Conservation (phyloP, 176 grass and related monocot genomes). For the Cymbopogon citratus region DNA sequence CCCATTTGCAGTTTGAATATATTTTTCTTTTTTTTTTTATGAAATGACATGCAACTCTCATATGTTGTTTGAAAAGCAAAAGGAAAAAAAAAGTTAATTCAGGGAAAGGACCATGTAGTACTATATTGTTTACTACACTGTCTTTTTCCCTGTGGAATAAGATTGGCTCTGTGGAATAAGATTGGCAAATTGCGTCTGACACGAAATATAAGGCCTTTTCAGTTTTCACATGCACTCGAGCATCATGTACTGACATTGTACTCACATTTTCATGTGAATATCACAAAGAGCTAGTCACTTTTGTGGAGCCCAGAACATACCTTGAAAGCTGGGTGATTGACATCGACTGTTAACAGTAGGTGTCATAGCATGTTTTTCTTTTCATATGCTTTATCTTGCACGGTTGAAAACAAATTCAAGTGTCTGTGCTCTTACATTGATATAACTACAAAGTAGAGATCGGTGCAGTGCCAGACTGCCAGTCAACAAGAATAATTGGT, state of each 20-base stretch:
- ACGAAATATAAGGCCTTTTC: neutral
- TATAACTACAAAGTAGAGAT: slow-evolving; percentile 13
- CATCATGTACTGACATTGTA: slow-evolving; percentile 17
- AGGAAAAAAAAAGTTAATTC: neutral
- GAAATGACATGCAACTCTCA: neutral
- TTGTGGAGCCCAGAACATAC: slow-evolving; percentile 40
- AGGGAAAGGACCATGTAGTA: neutral
- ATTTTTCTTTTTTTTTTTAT: neutral
- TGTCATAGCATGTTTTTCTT: slow-evolving; percentile 48
- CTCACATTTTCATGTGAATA: slow-evolving; percentile 25
- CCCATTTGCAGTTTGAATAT: neutral
- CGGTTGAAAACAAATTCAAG: neutral
- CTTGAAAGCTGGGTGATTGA: slow-evolving; percentile 54
- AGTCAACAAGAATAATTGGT: neutral
- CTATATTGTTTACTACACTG: neutral
- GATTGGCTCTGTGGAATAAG: too few species aligned
- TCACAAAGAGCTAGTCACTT: slow-evolving; percentile 47
- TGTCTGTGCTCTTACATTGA: slow-evolving; percentile 41
- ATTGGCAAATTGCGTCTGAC: neutral
- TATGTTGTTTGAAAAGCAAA: neutral
- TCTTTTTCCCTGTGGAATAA: neutral
- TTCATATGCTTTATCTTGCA: slow-evolving; percentile 10
- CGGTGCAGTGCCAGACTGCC: neutral
- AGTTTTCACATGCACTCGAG: neutral
- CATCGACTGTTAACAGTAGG: slow-evolving; percentile 57